phyloP scores from a whole-genome alignment of 495 filamentous ascomycete genomes.

The Daldinia grandis region DNA sequence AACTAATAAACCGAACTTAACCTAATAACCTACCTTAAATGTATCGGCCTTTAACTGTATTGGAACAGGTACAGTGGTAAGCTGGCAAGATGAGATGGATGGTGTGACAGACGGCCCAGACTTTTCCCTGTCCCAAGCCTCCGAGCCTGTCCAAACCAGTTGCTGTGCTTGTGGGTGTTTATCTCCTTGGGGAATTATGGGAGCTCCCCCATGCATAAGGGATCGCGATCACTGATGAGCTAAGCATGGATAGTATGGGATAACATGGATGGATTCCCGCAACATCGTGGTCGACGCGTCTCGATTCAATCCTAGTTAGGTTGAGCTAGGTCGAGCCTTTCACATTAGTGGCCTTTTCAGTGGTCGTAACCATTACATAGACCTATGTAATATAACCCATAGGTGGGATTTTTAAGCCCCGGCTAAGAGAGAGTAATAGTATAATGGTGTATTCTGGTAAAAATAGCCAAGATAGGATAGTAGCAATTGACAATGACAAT shows the following conservation, averaged over 20 bases:
- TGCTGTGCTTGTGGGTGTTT: slow-evolving; percentile 26
- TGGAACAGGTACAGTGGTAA: slow-evolving; percentile 4
- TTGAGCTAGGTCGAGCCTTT: neutral
- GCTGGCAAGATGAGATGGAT: slow-evolving; percentile 15
- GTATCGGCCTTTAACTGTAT: slow-evolving; percentile 8
- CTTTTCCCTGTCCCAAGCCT: slow-evolving; percentile 13
- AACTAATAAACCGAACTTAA: slow-evolving; percentile 11
- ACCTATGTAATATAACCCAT: neutral
- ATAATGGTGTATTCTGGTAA: neutral
- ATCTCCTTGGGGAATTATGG: slow-evolving; percentile 36
- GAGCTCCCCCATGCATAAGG: slow-evolving; percentile 37
- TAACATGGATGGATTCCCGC: slow-evolving; percentile 2
- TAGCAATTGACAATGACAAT: neutral
- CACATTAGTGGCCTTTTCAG: neutral
- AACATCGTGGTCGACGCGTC: slow-evolving; percentile 20
- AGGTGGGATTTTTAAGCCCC: neutral
- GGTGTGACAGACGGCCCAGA: slow-evolving; percentile 16
- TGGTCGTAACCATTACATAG: neutral
- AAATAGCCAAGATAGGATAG: neutral
- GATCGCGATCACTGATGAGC: slow-evolving; percentile 42
- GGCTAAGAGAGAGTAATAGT: neutral
- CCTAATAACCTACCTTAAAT: slow-evolving; percentile 7
- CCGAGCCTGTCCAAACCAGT: slow-evolving; percentile 24
- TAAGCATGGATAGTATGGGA: slow-evolving; percentile 15
- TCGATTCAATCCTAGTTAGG: slow-evolving; percentile 7